Conservation (phyloP, 139 green algal genomes). For the Tetradesmus obliquus region DNA sequence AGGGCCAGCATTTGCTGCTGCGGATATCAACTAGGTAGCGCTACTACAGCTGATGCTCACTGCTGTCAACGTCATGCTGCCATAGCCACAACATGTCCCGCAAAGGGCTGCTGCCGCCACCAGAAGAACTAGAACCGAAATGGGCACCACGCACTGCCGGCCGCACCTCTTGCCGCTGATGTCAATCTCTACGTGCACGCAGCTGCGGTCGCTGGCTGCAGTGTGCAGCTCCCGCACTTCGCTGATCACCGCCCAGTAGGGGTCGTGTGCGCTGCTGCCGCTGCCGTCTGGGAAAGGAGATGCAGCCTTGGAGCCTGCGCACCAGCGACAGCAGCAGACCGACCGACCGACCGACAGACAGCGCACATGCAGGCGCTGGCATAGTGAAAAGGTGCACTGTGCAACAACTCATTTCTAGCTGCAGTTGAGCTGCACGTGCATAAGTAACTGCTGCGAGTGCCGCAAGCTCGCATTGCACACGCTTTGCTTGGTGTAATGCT, state of each 20-base stretch:
- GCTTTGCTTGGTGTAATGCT: too few relatives aligned
- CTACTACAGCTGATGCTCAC: background rate
- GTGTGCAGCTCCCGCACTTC: conserved; percentile 87
- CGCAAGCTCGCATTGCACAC: too few relatives aligned
- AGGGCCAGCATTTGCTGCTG: background rate
- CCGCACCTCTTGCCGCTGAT: conserved; percentile 50
- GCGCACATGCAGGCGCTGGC: background rate
- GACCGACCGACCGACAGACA: background rate
- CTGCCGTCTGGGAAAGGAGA: conserved; percentile 48
- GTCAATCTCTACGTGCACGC: conserved; percentile 96
- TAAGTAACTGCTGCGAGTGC: too few relatives aligned
- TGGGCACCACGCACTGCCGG: background rate
- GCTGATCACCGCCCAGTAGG: conserved; percentile 68
- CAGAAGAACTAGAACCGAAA: background rate
- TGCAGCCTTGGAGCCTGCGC: conserved; percentile 16
- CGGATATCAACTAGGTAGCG: background rate
- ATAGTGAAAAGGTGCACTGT: conserved; percentile 10
- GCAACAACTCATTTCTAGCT: background rate
- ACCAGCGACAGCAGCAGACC: background rate
- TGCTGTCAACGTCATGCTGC: background rate
- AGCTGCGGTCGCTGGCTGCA: conserved; percentile 80
- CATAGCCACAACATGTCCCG: background rate
- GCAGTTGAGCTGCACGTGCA: background rate
- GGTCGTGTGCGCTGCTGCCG: conserved; percentile 60
- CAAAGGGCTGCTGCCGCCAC: background rate